Base-by-base conservation (phyloP, 140 eudicot genomes). In the Anethum foeniculum region DNA sequence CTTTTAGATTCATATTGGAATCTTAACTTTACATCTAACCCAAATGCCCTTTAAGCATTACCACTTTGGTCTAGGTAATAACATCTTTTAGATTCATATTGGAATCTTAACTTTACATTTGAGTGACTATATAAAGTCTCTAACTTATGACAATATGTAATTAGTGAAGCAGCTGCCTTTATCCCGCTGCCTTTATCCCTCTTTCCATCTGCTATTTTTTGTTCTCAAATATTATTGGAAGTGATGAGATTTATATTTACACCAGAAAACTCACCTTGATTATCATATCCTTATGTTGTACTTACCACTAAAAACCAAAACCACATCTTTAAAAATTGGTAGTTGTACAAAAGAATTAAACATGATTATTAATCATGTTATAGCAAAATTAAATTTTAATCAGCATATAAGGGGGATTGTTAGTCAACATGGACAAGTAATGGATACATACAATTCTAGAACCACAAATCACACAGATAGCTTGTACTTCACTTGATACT, bases 201-300 rank as follows among this genome's bases (percentile, higher is more conserved):
- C 75, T 77, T 84, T 39, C 97, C 95, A 87, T 91, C 93, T 14
- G 88, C 79, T 64, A 93, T 77, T 82, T 91, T 93, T 78, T 83
- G 83, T 51, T 93, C 97, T 97, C 98, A 93, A 56, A 81, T 84
- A 62, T 89, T 93, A 77, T 86, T 89, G 28, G 91, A 80, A 65
- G 91, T 93, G 82, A 93, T 82, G 69, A 93, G 91, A 44, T 86
- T 82, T 87, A 93, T 96, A 77, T 93, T 93, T 81, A 97, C 98
- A 80, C 96, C 97, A 60, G 86, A 84, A 34, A 93, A 77, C 34
- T 89, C 89, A 49, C 86, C 71, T 19, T 80, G 80, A 62, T 65
- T 75, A 27, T 85, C 90, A 47, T 86, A 41, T 46, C 86, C 91
- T 51, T 90, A 92, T 38, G 79, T 92, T 44, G 85, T 89, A 43